A percentile compares a stretch with the other conserved stretches of the same genome.
Evolutionary conservation across 2,329 filamentous ascomycete genomes (phyloP).

Genomic region (Incumbomyces lentus): DNA sequence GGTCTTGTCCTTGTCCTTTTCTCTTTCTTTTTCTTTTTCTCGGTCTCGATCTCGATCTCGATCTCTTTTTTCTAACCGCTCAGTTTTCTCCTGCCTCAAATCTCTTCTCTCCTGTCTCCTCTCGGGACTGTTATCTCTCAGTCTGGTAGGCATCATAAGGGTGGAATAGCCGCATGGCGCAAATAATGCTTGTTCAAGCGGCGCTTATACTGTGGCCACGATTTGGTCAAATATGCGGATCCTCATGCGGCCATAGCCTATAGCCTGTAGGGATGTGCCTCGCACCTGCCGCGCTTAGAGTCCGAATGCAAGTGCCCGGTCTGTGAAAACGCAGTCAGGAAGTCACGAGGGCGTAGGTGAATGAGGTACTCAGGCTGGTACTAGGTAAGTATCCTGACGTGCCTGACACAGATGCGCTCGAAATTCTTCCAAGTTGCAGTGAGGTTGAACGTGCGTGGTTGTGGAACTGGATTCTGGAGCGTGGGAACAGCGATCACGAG

Average conservation of each 20-base stretch:
- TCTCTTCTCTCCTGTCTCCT: conserved; percentile 16
- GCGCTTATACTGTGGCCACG: conserved; percentile 14
- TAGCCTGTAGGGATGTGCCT: background rate
- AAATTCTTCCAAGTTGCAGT: too few relatives aligned
- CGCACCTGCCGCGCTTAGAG: background rate
- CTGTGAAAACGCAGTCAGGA: background rate
- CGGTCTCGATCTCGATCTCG: background rate
- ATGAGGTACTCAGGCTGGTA: too few relatives aligned
- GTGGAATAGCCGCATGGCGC: conserved; percentile 16
- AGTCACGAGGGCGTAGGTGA: background rate
- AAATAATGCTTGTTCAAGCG: conserved; percentile 7
- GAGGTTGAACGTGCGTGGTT: too few relatives aligned
- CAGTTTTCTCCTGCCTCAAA: conserved; percentile 10
- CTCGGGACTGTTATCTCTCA: conserved; percentile 18
- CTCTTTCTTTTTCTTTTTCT: background rate
- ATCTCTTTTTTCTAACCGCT: background rate
- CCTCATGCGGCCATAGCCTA: background rate
- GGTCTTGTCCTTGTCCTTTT: conserved; percentile 9
- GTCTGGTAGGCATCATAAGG: conserved; percentile 18
- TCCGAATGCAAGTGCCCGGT: background rate
- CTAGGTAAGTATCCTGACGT: too few relatives aligned
- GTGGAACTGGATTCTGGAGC: background rate
- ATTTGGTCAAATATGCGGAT: conserved; percentile 10
- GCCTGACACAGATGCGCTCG: too few relatives aligned
- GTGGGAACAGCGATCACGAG: too few relatives aligned